Evolutionary conservation across 2,329 filamentous ascomycete genomes (phyloP).

Genomic region (Alternaria dauci): DNA sequence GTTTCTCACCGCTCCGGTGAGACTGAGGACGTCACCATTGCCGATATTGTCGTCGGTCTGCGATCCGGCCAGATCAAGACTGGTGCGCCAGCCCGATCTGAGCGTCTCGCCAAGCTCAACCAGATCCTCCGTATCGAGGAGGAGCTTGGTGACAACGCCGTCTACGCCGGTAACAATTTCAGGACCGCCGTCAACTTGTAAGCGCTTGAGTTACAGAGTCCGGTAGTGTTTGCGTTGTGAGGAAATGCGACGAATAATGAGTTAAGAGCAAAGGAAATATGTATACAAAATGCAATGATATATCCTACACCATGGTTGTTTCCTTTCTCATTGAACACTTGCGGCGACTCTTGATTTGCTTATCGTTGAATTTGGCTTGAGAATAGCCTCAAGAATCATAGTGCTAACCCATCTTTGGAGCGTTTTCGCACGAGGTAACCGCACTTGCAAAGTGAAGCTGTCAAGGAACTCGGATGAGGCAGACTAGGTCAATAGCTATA

Average conservation of each 20-base stretch:
- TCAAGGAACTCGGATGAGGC: background rate
- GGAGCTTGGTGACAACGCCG: slow-evolving; percentile 83
- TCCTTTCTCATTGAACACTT: background rate
- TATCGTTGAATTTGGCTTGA: background rate
- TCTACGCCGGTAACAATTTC: slow-evolving; percentile 95
- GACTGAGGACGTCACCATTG: slow-evolving; percentile 99
- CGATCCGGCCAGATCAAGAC: slow-evolving; percentile 87
- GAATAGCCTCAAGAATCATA: background rate
- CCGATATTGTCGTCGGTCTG: slow-evolving; percentile 96
- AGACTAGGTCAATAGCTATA: background rate
- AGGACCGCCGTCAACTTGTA: slow-evolving; percentile 82
- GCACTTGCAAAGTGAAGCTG: background rate
- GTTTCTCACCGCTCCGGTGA: slow-evolving; percentile 99
- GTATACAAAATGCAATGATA: slow-evolving; percentile 15
- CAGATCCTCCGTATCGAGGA: slow-evolving; percentile 99
- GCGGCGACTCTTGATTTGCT: background rate
- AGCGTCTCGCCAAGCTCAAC: slow-evolving; percentile 99
- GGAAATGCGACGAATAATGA: slow-evolving; percentile 15
- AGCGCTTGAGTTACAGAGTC: slow-evolving; percentile 3
- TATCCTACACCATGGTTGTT: slow-evolving; percentile 1
- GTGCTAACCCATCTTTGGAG: background rate
- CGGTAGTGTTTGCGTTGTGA: background rate
- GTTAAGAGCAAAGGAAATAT: slow-evolving; percentile 9
- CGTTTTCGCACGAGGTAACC: background rate
- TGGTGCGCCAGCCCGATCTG: slow-evolving; percentile 79